Evolutionary conservation across 495 filamentous ascomycete species (phyloP), one percentile per base, ranked within the genome.

Genomic region (Aspergillus homomorphus): DNA sequence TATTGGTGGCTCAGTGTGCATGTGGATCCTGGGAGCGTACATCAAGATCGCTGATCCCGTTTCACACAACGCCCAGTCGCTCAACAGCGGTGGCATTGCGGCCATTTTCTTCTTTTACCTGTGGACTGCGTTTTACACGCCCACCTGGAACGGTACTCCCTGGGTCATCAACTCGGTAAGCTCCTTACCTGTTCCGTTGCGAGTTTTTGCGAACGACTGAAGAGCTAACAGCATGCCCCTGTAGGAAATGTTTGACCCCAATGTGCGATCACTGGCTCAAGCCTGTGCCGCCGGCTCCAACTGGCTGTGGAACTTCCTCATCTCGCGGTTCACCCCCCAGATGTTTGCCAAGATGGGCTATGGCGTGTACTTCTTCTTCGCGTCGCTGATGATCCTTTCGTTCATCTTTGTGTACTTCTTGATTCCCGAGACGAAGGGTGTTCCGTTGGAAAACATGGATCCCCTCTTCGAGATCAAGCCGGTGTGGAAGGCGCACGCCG

Each of bases 101-200:
- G 87, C 87, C 38, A 83, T 90, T 46, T 88, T 89, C 76, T 89
- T 90, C 79, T 89, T 90, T 74, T 91, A 90, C 64, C 79, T 91
- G 16, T 90, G 87, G 86, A 90, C 87, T 4, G 83, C 84, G 8
- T 90, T 88, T 72, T 91, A 91, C 65, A 88, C 87, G 6, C 84
- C 88, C 0, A 83, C 84, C 4, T 91, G 87, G 87, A 90, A 91
- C 67, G 87, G 86, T 15, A 86, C 84, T 4, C 84, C 84, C 0
- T 87, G 84, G 84, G 84, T 87, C 41, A 70, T 85, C 59, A 86
- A 86, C 72, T 81, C 82, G 30, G 74, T 77, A 68, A 62, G 74
- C 51, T 20, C 46, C 45, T 14, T 15, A 3, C n/a, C 42, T 48
- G 16, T n/a, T 12, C 24, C 18, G 5, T 18, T 15, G 45, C 30